Base-by-base conservation (phyloP, 176 grass and related monocot species). In the Raddia distichophylla region DNA sequence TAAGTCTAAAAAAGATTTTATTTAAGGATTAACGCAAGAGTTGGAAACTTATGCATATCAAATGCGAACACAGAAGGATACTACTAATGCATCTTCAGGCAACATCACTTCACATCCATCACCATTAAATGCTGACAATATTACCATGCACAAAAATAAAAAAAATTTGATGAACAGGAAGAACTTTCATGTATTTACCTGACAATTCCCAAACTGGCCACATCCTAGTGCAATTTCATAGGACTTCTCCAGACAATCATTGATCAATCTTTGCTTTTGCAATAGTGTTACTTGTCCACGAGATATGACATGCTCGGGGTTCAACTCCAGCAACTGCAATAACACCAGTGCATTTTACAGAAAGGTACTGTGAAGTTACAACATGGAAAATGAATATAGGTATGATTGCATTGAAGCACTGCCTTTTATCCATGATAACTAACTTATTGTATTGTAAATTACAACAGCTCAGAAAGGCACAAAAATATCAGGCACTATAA, bases 171-270 rank as follows among this genome's bases (percentile, higher is more conserved):
- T 66, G 83, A 70, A 10, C 8, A 60, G 63, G 48, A 7, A 75
- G 18, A 59, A 19, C 66, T 46, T 6, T 43, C 18, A 37, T 69
- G 46, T 71, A 72, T 84, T 83, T 98, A 95, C 95, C 92, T 95
- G 83, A 68, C 90, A 98, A 75, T 86, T 73, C 33, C 95, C 92
- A 90, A 95, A 98, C 69, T 54, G 65, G 16, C 84, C 92, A 67
- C 81, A 74, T 80, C 84, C 92, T 47, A 98, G 43, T 55, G 88
- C 62, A 86, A 98, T 95, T 89, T 89, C 76, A 76, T 88, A 98
- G 18, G 92, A 88, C 17, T 89, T 90, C 48, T 81, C 79, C 50
- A 95, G 76, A 81, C 80, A 91, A 81, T 86, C 86, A 84, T 93
- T 67, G 53, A 95, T 98, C 64, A 91, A 74, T 71, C 67, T 83